Conservation (phyloP, 768 basidiomycete genomes). For the Tricholoma bakamatsutake region DNA sequence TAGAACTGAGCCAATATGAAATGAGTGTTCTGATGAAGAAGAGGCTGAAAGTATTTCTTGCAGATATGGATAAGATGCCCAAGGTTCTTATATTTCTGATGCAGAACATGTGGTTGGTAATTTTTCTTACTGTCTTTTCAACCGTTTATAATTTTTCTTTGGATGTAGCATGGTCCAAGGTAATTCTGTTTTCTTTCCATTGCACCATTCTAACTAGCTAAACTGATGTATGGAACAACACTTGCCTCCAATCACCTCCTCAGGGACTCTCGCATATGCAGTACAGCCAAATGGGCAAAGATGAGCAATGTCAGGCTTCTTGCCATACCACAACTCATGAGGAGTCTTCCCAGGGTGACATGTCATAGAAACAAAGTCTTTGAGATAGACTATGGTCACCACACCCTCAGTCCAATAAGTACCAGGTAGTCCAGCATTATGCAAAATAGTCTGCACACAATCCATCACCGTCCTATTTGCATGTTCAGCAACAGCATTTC, state of each 20-base stretch:
- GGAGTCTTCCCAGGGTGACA: neutral
- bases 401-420: constrained; percentile 2
- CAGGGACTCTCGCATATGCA: no score
- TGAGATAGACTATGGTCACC: neutral
- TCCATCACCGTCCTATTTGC: constrained; percentile 17
- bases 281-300: no score
- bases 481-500: constrained; percentile 7
- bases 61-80: constrained; percentile 74
- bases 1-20: constrained; percentile 57
- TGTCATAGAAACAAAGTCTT: neutral
- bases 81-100: constrained; percentile 70
- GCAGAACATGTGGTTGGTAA: constrained; percentile 65
- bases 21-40: constrained; percentile 62
- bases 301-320: neutral
- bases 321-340: neutral
- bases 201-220: constrained; percentile 21
- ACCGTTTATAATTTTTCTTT: neutral
- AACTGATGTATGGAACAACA: constrained; percentile 52
- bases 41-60: constrained; percentile 58
- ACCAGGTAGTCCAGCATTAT: constrained; percentile 13
- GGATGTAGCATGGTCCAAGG: constrained; percentile 42
- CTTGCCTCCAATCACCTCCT: no score
- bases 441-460: constrained; percentile 13
- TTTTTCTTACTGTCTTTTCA: neutral
- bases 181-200: constrained; percentile 10